phyloP scores from a whole-genome alignment of 495 filamentous ascomycete species.

The Aspergillus sparsus region DNA sequence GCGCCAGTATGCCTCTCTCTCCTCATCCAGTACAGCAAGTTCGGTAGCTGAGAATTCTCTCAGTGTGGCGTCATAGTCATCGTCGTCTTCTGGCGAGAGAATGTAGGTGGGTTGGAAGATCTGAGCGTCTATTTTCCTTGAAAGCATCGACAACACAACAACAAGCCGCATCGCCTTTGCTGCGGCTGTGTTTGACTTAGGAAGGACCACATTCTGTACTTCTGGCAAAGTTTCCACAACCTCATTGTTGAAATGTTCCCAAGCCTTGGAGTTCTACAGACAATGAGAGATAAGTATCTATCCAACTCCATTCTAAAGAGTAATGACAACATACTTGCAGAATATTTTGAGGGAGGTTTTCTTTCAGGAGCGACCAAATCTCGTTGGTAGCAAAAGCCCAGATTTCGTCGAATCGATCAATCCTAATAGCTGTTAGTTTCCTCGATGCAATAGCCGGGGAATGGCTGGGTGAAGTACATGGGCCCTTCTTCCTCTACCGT shows the following conservation, averaged over 20 bases:
- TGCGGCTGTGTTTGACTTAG: slow-evolving; percentile 25
- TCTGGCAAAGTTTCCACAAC: slow-evolving; percentile 1
- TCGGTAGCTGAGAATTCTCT: slow-evolving; percentile 20
- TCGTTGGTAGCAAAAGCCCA: slow-evolving; percentile 24
- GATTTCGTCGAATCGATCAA: slow-evolving; percentile 15
- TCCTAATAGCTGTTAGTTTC: slow-evolving; percentile 17
- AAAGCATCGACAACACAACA: slow-evolving; percentile 29
- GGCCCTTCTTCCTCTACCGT: slow-evolving; percentile 17
- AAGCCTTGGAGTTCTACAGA: slow-evolving; percentile 6
- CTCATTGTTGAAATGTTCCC: slow-evolving; percentile 8
- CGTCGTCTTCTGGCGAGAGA: slow-evolving; percentile 8
- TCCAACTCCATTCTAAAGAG: not conserved
- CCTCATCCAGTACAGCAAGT: slow-evolving; percentile 21
- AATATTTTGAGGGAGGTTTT: slow-evolving; percentile 19
- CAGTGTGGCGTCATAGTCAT: not conserved
- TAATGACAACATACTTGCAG: slow-evolving; percentile 20
- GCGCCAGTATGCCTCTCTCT: slow-evolving; percentile 32
- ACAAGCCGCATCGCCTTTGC: slow-evolving; percentile 31
- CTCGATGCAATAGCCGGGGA: not conserved
- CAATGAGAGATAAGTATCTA: not conserved
- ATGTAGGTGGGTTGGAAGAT: slow-evolving; percentile 34
- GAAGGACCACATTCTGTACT: slow-evolving; percentile 15
- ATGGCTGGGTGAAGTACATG: slow-evolving; percentile 18
- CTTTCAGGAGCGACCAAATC: slow-evolving; percentile 18
- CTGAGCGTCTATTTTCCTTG: slow-evolving; percentile 26